phyloP scores from a whole-genome alignment of 495 filamentous ascomycete genomes.

The Aspergillus steynii region DNA sequence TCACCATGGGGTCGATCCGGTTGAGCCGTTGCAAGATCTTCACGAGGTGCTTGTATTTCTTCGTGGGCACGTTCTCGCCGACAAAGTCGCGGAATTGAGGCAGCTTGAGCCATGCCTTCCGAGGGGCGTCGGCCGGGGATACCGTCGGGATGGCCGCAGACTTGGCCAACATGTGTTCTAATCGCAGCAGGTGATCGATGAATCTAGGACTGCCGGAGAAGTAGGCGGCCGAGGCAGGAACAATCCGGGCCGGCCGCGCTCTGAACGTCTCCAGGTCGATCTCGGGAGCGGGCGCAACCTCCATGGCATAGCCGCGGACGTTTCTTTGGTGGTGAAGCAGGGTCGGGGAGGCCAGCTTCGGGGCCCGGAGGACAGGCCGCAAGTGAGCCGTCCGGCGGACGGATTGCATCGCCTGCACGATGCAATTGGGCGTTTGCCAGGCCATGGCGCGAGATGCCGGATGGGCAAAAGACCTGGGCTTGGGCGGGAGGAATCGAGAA shows the following conservation, averaged over 20 bases:
- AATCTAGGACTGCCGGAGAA: slow-evolving; percentile 85
- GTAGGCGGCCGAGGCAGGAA: slow-evolving; percentile 87
- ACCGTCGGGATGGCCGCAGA: slow-evolving; percentile 72
- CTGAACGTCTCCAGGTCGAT: slow-evolving; percentile 41
- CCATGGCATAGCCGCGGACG: slow-evolving; percentile 34
- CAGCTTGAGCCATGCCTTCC: slow-evolving; percentile 82
- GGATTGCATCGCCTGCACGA: slow-evolving; percentile 41
- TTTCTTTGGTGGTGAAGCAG: slow-evolving; percentile 17
- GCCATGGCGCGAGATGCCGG: slow-evolving; percentile 30
- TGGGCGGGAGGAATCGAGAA: not conserved
- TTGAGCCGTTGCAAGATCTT: slow-evolving; percentile 77
- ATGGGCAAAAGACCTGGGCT: not conserved
- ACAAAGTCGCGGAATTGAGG: slow-evolving; percentile 70
- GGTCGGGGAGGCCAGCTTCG: slow-evolving; percentile 14
- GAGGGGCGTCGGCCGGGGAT: slow-evolving; percentile 61
- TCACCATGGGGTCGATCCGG: slow-evolving; percentile 76
- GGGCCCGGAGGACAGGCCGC: slow-evolving; percentile 19
- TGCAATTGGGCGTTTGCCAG: slow-evolving; percentile 37
- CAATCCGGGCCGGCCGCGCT: slow-evolving; percentile 58
- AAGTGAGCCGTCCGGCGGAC: slow-evolving; percentile 27
- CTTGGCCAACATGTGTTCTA: slow-evolving; percentile 68
- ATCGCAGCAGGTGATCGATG: slow-evolving; percentile 76
- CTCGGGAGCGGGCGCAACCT: slow-evolving; percentile 29
- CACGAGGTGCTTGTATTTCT: slow-evolving; percentile 76
- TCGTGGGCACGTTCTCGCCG: slow-evolving; percentile 74